Percentiles rank a stretch among this genome's conserved stretches.
These are phyloP conservation scores for Amaranthus hypochondriacus DNA, from an alignment of 148 eudicot genomes.

Conservation along the genomic window DNA sequence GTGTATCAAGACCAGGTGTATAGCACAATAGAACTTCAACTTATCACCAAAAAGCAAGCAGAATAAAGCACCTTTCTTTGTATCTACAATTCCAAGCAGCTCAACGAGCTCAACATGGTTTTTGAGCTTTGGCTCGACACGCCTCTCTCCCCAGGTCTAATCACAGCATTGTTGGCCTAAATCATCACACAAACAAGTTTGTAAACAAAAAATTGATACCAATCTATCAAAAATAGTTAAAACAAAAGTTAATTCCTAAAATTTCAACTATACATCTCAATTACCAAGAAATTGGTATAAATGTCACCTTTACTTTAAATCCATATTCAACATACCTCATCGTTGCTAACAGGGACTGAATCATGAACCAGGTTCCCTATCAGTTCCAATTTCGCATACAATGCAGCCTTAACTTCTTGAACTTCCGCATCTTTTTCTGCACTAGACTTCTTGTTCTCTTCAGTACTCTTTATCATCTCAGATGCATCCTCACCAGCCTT, in stretches of 20 bases:
- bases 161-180: conserved; percentile 65
- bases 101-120: conserved; percentile 93
- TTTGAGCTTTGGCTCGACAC: conserved; percentile 53
- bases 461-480: conserved; percentile 49
- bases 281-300: neutral
- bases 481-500: conserved; percentile 72
- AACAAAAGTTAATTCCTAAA: neutral
- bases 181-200: conserved; percentile 6
- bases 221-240: neutral
- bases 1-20: neutral
- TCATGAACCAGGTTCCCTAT: conserved; percentile 94
- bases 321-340: conserved; percentile 56
- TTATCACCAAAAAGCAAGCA: neutral
- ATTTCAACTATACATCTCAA: neutral
- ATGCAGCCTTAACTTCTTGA: conserved; percentile 48
- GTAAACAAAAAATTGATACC: neutral
- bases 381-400: conserved; percentile 51
- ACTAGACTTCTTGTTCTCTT: conserved; percentile 53
- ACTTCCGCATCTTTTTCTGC: conserved; percentile 62
- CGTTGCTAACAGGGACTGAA: conserved; percentile 72
- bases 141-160: conserved; percentile 75
- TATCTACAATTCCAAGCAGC: conserved; percentile 84
- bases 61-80: conserved; percentile 51
- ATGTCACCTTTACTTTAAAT: neutral
- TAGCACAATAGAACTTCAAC: neutral